These are phyloP conservation scores for Aspergillus sp. DNA, from an alignment of 2,329 filamentous ascomycete species.

Conservation along the genomic window DNA sequence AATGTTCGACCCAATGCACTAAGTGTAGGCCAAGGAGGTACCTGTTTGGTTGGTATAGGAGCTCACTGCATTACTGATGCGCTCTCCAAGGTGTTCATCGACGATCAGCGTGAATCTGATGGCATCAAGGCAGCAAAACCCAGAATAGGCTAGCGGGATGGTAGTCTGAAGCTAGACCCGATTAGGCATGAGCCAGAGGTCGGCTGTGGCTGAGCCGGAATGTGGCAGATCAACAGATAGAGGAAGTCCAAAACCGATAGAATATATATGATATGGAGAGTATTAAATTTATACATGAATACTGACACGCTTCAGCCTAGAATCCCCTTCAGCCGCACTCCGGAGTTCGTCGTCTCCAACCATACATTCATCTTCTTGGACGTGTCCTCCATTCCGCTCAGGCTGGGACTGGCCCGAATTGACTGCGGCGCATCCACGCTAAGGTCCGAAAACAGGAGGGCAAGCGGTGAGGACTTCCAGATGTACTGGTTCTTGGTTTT, in stretches of 20 bases:
- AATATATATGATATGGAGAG: no score
- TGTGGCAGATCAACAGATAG: no score
- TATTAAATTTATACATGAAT: no score
- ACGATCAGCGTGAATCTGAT: no score
- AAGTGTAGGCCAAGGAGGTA: no score
- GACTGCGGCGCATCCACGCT: slow-evolving; percentile 16
- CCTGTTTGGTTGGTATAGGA: no score
- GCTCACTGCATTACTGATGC: no score
- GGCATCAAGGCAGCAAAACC: not conserved
- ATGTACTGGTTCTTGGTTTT: slow-evolving; percentile 26
- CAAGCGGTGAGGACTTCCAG: slow-evolving; percentile 27
- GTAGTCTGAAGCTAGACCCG: not conserved
- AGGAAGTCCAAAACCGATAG: no score
- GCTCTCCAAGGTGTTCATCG: no score
- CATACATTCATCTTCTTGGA: slow-evolving; percentile 23
- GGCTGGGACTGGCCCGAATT: slow-evolving; percentile 13
- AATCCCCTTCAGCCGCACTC: slow-evolving; percentile 17
- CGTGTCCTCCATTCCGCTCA: slow-evolving; percentile 22
- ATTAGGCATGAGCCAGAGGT: not conserved
- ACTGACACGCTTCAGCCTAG: not conserved
- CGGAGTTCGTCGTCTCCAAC: slow-evolving; percentile 20
- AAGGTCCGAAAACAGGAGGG: slow-evolving; percentile 23
- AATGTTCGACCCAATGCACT: no score
- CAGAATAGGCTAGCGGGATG: not conserved
- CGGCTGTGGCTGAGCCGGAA: no score